These are phyloP conservation scores for Moelleriella libera DNA, from an alignment of 2,329 filamentous ascomycete genomes.

Conservation along the genomic window DNA sequence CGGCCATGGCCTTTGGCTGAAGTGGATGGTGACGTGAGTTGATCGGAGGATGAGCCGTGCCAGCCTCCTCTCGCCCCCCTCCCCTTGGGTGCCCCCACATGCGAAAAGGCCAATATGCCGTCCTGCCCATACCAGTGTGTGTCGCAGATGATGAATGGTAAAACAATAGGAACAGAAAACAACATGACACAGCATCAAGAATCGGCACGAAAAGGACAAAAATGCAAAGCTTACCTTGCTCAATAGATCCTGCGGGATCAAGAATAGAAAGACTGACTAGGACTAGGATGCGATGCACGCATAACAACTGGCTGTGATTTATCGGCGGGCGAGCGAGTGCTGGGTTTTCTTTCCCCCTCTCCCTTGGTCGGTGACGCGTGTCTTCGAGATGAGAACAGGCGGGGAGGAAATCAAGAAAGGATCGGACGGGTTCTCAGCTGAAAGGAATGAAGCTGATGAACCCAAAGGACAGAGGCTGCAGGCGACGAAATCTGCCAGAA, in stretches of 20 bases:
- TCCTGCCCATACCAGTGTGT: constrained; percentile 3
- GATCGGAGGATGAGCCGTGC: too few relatives aligned
- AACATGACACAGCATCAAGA: neutral
- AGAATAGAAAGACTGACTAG: too few relatives aligned
- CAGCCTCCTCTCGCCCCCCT: too few relatives aligned
- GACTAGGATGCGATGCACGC: neutral
- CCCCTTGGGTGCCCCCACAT: neutral
- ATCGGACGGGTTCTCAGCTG: constrained; percentile 24
- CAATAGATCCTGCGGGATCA: neutral
- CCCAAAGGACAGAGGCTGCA: constrained; percentile 1
- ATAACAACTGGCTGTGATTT: neutral
- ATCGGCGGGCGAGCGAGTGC: neutral
- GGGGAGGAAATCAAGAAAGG: constrained; percentile 9
- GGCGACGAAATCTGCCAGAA: constrained; percentile 9
- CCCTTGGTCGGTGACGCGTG: neutral
- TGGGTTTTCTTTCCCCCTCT: neutral
- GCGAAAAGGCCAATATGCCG: neutral
- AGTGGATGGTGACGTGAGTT: too few relatives aligned
- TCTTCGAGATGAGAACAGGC: neutral
- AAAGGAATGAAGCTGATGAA: constrained; percentile 16
- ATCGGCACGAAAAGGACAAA: neutral
- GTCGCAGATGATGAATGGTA: constrained; percentile 3
- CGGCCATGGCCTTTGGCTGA: too few relatives aligned
- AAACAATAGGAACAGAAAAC: constrained; percentile 1
- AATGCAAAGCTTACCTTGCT: neutral